Evolutionary conservation across 2,329 filamentous ascomycete species (phyloP).

Genomic region (Ceratocystis colombiana): DNA sequence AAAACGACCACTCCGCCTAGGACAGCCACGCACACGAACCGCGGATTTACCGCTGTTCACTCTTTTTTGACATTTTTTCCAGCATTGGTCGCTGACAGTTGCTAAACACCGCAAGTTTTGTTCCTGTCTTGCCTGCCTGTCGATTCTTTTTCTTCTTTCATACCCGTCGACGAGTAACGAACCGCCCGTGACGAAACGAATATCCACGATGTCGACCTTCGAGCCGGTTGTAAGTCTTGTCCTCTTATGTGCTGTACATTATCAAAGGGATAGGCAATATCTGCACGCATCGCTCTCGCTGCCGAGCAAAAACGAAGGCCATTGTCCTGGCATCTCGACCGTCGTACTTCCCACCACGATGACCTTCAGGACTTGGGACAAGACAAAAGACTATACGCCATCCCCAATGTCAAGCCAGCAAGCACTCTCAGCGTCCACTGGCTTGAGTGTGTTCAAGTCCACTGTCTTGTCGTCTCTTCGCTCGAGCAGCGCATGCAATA

Average conservation of each 20-base stretch:
- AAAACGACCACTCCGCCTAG: constrained; percentile 18
- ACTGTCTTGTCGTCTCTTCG: constrained; percentile 1
- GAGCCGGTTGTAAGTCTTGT: constrained; percentile 56
- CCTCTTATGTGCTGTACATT: constrained; percentile 20
- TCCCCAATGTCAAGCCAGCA: background rate
- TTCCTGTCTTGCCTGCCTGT: constrained; percentile 25
- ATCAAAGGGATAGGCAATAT: constrained; percentile 15
- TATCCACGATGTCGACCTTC: constrained; percentile 55
- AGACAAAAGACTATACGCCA: background rate
- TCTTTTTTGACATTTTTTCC: constrained; percentile 24
- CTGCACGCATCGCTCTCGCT: constrained; percentile 17
- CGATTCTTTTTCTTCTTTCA: constrained; percentile 31
- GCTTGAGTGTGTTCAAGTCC: background rate
- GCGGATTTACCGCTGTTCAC: constrained; percentile 21
- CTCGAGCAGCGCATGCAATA: constrained; percentile 13
- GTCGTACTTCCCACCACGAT: constrained; percentile 14
- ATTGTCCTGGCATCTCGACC: background rate
- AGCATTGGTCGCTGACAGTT: constrained; percentile 18
- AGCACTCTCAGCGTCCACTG: background rate
- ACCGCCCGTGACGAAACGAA: constrained; percentile 33
- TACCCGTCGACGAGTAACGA: constrained; percentile 31
- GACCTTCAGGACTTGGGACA: constrained; percentile 2
- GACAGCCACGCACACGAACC: constrained; percentile 25
- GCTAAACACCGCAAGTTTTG: constrained; percentile 24
- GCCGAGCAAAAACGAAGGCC: background rate